phyloP scores from a whole-genome alignment of 352 stramenopile genomes.

The Hyaloperonospora arabidopsidis region DNA sequence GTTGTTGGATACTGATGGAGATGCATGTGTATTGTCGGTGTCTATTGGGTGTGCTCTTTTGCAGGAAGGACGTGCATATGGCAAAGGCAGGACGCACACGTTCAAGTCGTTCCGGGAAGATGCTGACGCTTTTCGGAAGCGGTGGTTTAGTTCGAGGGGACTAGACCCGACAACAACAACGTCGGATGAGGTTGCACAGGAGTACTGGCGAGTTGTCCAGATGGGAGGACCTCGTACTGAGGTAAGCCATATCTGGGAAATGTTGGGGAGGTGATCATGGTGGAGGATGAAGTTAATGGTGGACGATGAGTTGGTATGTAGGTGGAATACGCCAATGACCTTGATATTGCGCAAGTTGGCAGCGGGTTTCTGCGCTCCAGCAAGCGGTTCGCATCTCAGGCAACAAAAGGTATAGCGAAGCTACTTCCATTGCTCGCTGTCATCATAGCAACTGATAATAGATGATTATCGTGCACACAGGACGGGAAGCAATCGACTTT shows the following conservation, averaged over 20 bases:
- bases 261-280: no score
- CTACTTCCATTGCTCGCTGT: not conserved
- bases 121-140: conserved; percentile 44
- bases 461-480: conserved; percentile 3
- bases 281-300: no score
- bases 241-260: conserved; percentile 8
- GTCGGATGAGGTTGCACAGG: conserved; percentile 69
- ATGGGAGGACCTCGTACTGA: conserved; percentile 32
- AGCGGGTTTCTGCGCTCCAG: conserved; percentile 62
- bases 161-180: conserved; percentile 35
- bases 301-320: conserved; percentile 19
- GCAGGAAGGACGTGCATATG: conserved; percentile 62
- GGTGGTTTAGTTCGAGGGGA: conserved; percentile 42
- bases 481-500: conserved; percentile 49
- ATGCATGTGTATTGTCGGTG: no score
- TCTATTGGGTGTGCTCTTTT: not conserved
- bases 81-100: conserved; percentile 47
- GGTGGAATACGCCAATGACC: conserved; percentile 88
- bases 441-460: conserved; percentile 3
- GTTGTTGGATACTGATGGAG: no score
- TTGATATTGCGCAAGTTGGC: conserved; percentile 72
- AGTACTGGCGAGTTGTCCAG: conserved; percentile 87
- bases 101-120: conserved; percentile 59
- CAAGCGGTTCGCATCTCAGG: conserved; percentile 27
- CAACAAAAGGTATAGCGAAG: conserved; percentile 24